Evolutionary conservation across 768 basidiomycete species (phyloP).

Genomic region (Cytidiella melzeri): DNA sequence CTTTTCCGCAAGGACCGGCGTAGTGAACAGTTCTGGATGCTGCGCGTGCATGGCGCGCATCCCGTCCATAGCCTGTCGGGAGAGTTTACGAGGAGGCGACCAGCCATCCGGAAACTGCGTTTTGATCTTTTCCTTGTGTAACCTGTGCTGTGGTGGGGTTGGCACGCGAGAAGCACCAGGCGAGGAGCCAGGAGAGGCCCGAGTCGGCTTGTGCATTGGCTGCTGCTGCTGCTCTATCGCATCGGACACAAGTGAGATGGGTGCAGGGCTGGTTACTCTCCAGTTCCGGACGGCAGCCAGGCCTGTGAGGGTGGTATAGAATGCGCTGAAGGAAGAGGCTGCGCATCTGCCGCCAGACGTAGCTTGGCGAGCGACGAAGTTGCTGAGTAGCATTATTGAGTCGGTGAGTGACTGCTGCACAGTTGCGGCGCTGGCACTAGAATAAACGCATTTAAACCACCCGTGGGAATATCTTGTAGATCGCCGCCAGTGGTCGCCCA

Average conservation of each 20-base stretch:
- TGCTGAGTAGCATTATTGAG: too few species aligned
- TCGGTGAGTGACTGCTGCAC: too few species aligned
- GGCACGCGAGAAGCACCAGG: constrained; percentile 12
- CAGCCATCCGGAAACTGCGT: constrained; percentile 35
- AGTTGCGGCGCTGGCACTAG: not conserved
- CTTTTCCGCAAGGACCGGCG: constrained; percentile 35
- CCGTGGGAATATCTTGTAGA: not conserved
- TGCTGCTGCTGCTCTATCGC: constrained; percentile 6
- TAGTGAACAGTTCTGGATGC: constrained; percentile 38
- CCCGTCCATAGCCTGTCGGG: constrained; percentile 46
- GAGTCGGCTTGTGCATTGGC: not conserved
- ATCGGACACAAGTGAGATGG: constrained; percentile 11
- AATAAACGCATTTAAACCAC: not conserved
- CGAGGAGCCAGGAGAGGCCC: constrained; percentile 1
- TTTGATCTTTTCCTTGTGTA: constrained; percentile 29
- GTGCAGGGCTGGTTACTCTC: constrained; percentile 19
- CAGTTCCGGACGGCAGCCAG: constrained; percentile 19
- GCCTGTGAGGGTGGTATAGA: constrained; percentile 20
- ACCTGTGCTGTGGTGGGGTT: constrained; percentile 21
- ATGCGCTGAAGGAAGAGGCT: constrained; percentile 13
- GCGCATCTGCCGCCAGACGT: not conserved
- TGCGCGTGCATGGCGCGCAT: constrained; percentile 36
- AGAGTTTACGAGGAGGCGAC: constrained; percentile 47
- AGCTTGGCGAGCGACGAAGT: not conserved
- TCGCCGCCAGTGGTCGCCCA: too few species aligned